Conservation (phyloP, 2,329 filamentous ascomycete species). For the Trichoderma citrinoviride region DNA sequence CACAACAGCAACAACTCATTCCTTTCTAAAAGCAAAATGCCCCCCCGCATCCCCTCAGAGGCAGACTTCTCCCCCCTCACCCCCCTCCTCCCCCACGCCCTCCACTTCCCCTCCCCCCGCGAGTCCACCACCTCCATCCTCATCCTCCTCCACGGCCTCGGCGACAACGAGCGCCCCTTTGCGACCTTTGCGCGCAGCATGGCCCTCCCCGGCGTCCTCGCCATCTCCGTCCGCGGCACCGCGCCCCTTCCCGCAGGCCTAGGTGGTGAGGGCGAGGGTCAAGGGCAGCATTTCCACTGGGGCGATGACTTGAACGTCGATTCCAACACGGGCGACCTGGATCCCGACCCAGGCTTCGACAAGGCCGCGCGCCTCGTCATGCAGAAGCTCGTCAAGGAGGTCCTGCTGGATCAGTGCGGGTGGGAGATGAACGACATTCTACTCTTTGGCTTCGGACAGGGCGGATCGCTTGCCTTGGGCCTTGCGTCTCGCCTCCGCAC, state of each 20-base stretch:
- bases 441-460: slow-evolving; percentile 66
- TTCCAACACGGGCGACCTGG: slow-evolving; percentile 49
- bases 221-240: slow-evolving; percentile 71
- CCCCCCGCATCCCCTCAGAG: slow-evolving; percentile 49
- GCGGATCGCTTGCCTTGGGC: slow-evolving; percentile 60
- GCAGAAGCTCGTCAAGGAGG: slow-evolving; percentile 49
- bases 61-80: slow-evolving; percentile 49
- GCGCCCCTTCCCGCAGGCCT: slow-evolving; percentile 66
- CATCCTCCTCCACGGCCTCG: slow-evolving; percentile 79
- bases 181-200: slow-evolving; percentile 65
- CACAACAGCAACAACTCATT: not conserved
- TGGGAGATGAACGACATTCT: slow-evolving; percentile 60
- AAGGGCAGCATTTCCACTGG: slow-evolving; percentile 61
- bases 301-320: slow-evolving; percentile 63
- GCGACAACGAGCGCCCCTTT: slow-evolving; percentile 70
- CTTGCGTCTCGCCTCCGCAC: slow-evolving; percentile 47
- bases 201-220: slow-evolving; percentile 72
- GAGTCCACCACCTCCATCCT: slow-evolving; percentile 71
- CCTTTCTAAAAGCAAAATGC: slow-evolving; percentile 32
- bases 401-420: slow-evolving; percentile 55
- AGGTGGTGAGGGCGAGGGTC: not conserved
- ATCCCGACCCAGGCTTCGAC: slow-evolving; percentile 61
- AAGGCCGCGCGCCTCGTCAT: slow-evolving; percentile 48
- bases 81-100: slow-evolving; percentile 42
- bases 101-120: slow-evolving; percentile 51